Conservation (phyloP, 2,329 filamentous ascomycete genomes). For the Epichloe sylvatica region DNA sequence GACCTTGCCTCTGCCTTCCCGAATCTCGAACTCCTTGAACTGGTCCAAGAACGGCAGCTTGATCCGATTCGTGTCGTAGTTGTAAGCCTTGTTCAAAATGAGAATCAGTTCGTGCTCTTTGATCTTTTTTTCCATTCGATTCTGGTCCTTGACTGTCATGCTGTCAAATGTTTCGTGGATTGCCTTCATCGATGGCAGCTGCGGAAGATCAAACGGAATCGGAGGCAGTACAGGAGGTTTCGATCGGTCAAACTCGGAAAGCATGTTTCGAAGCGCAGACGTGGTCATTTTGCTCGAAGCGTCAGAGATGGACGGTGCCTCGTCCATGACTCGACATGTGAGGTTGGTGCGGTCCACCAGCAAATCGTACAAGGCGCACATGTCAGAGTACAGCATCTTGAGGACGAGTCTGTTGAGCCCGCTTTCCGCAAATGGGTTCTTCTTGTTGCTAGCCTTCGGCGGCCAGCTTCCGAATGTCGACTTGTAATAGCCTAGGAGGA, state of each 20-base stretch:
- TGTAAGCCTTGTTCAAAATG: conserved; percentile 69
- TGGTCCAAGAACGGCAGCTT: conserved; percentile 50
- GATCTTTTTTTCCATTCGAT: conserved; percentile 56
- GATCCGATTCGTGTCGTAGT: conserved; percentile 51
- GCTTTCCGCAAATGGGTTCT: conserved; percentile 74
- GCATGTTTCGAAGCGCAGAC: conserved; percentile 60
- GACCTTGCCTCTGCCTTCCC: conserved; percentile 49
- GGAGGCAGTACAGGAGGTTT: conserved; percentile 82
- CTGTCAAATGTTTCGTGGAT: conserved; percentile 51
- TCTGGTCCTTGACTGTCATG: conserved; percentile 58
- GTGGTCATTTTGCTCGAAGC: conserved; percentile 47
- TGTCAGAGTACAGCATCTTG: conserved; percentile 69
- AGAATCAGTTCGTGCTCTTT: conserved; percentile 66
- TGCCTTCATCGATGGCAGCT: conserved; percentile 54
- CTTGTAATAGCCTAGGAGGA: conserved; percentile 55
- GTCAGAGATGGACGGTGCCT: conserved; percentile 41
- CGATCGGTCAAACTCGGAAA: conserved; percentile 80
- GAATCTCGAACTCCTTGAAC: conserved; percentile 58
- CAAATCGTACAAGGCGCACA: conserved; percentile 77
- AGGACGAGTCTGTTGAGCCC: conserved; percentile 78
- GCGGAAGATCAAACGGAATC: conserved; percentile 77
- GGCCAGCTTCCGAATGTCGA: conserved; percentile 59
- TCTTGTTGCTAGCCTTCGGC: conserved; percentile 80
- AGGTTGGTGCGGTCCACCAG: conserved; percentile 66
- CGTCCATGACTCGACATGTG: conserved; percentile 66